These are phyloP conservation scores for Nakazawaea ishiwadae DNA, from an alignment of 805 yeast species.

Conservation along the genomic window DNA sequence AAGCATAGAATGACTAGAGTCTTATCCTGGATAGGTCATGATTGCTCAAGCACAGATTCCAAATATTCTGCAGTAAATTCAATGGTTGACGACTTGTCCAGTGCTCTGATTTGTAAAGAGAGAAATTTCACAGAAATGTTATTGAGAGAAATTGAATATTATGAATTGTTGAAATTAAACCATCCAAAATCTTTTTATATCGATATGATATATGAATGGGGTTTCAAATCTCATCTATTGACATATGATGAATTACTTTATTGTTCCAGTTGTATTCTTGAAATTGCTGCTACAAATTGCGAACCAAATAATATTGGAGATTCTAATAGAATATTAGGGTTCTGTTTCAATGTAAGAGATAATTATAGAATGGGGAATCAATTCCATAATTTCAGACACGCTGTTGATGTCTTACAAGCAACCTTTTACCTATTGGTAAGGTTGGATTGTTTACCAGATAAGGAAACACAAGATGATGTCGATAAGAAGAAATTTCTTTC, in stretches of 20 bases:
- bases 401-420: conserved; percentile 92
- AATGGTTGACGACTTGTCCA: conserved; percentile 27
- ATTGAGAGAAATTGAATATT: conserved; percentile 25
- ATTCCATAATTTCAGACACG: conserved; percentile 94
- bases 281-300: conserved; percentile 31
- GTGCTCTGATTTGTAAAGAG: conserved; percentile 10
- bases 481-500: conserved; percentile 18
- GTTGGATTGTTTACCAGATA: conserved; percentile 31
- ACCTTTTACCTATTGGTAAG: conserved; percentile 59
- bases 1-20: conserved; percentile 30
- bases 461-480: neutral
- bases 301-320: conserved; percentile 1
- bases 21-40: conserved; percentile 37
- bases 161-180: conserved; percentile 20
- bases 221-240: conserved; percentile 65
- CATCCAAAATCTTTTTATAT: conserved; percentile 20
- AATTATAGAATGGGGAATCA: conserved; percentile 82
- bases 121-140: conserved; percentile 19
- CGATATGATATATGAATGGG: conserved; percentile 54
- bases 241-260: conserved; percentile 61
- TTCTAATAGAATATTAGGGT: conserved; percentile 44
- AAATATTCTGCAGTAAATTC: conserved; percentile 25
- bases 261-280: conserved; percentile 53
- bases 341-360: conserved; percentile 66
- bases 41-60: too few relatives aligned